Evolutionary conservation across 208 protist genomes (phyloP).

Genomic region (Strigomonas culicis): DNA sequence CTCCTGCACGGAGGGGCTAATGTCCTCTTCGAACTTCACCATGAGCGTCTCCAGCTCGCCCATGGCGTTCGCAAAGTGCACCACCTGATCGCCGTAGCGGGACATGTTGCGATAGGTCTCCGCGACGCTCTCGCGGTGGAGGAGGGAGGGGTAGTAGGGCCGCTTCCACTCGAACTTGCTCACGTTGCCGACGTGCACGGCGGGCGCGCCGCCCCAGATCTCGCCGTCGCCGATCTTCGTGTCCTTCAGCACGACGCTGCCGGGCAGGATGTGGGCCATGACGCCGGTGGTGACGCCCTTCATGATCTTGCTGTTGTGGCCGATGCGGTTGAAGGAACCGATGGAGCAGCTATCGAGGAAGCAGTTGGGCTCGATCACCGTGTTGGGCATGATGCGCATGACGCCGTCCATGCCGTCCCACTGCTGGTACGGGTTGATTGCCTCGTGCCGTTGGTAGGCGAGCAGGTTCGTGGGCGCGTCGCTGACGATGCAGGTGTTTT

Average conservation of each 20-base stretch:
- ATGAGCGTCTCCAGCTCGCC: slow-evolving; percentile 78
- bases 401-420: slow-evolving; percentile 87
- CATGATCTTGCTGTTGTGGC: slow-evolving; percentile 86
- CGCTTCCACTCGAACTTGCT: slow-evolving; percentile 89
- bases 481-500: slow-evolving; percentile 87
- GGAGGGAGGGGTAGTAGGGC: slow-evolving; percentile 73
- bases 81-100: slow-evolving; percentile 85
- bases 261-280: slow-evolving; percentile 87
- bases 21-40: slow-evolving; percentile 65
- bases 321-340: slow-evolving; percentile 84
- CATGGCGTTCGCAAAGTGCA: slow-evolving; percentile 77
- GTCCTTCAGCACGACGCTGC: slow-evolving; percentile 76
- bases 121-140: slow-evolving; percentile 66
- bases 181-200: slow-evolving; percentile 73
- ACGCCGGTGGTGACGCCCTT: slow-evolving; percentile 88
- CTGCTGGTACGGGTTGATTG: slow-evolving; percentile 87
- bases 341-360: slow-evolving; percentile 87
- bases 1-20: slow-evolving; percentile 59
- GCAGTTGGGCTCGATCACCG: slow-evolving; percentile 85
- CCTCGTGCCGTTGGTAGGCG: slow-evolving; percentile 80
- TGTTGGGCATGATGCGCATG: slow-evolving; percentile 75
- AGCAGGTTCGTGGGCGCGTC: slow-evolving; percentile 78
- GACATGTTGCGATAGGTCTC: slow-evolving; percentile 85
- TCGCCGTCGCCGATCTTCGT: slow-evolving; percentile 84
- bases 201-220: slow-evolving; percentile 85